A percentile compares a stretch with the other conserved stretches of the same genome.
Evolutionary conservation across 169 alveolate species (phyloP).

Genomic region (Plasmodium vivax): DNA sequence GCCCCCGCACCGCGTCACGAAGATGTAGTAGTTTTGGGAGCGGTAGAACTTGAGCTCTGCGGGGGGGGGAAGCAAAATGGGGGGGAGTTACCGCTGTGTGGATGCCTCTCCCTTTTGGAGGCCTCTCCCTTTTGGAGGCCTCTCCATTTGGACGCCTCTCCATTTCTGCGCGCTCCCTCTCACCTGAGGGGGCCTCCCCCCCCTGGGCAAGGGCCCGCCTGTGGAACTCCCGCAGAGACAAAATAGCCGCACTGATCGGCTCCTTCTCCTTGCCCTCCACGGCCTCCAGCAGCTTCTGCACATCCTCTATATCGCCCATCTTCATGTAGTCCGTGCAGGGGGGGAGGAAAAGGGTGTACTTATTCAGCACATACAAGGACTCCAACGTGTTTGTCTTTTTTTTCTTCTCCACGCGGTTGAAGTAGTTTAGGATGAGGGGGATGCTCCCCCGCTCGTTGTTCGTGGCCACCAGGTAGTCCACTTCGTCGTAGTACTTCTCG

Average conservation of each 20-base stretch:
- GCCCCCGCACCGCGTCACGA: conserved; percentile 44
- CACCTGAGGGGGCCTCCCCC: background rate
- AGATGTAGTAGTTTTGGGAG: conserved; percentile 24
- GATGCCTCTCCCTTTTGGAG: background rate
- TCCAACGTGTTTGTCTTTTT: conserved; percentile 57
- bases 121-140: too few species aligned
- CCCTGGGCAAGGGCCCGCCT: background rate
- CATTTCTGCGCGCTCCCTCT: background rate
- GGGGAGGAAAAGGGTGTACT: conserved; percentile 40
- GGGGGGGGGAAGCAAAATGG: background rate
- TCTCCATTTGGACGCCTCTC: background rate
- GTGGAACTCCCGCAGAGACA: conserved; percentile 18
- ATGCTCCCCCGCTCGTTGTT: conserved; percentile 54
- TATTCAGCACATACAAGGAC: conserved; percentile 49
- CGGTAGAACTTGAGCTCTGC: conserved; percentile 36
- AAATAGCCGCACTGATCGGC: conserved; percentile 9
- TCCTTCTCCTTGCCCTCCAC: conserved; percentile 16
- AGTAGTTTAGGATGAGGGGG: conserved; percentile 50
- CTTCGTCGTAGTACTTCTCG: conserved; percentile 51
- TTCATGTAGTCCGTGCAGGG: conserved; percentile 64
- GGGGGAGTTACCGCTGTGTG: background rate
- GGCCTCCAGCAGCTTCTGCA: conserved; percentile 4
- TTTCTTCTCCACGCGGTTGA: conserved; percentile 51
- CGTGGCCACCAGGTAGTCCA: conserved; percentile 67
- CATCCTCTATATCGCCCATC: conserved; percentile 43